Conservation (phyloP, 768 basidiomycete species). For the Lentinula boryana region DNA sequence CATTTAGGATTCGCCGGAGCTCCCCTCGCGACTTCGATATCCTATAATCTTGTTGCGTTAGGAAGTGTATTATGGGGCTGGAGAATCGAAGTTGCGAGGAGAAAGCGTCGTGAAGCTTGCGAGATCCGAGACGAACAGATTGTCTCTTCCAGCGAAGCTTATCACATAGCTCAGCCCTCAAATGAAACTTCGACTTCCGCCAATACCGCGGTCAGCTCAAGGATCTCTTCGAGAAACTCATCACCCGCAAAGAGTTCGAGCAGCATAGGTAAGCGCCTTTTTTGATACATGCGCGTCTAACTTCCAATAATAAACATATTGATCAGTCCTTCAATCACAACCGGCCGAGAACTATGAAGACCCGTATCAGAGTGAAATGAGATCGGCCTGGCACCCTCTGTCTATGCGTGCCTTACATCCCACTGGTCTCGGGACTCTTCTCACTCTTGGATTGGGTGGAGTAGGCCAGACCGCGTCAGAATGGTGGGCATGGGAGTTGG, state of each 20-base stretch:
- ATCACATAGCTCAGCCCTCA: not conserved
- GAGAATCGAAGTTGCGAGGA: not conserved
- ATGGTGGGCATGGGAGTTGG: conserved; percentile 97
- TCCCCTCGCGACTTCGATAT: conserved; percentile 83
- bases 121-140: not conserved
- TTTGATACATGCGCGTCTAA: not conserved
- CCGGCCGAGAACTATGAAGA: not conserved
- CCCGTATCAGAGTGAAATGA: conserved; percentile 4
- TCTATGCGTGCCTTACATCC: conserved; percentile 48
- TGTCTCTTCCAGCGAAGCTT: too few relatives aligned
- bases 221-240: not conserved
- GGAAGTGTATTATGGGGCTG: not conserved
- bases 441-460: conserved; percentile 77
- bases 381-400: conserved; percentile 80
- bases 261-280: not conserved
- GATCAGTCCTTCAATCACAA: not conserved
- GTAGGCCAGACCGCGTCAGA: conserved; percentile 83
- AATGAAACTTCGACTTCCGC: not conserved
- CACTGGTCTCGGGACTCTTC: conserved; percentile 60
- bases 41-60: conserved; percentile 74
- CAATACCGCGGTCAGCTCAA: not conserved
- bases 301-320: not conserved
- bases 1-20: conserved; percentile 89
- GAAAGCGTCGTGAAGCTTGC: not conserved
- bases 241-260: not conserved